These are phyloP conservation scores for Pyrenochaeta sp. DNA, from an alignment of 2,329 filamentous ascomycete species.

Conservation along the genomic window DNA sequence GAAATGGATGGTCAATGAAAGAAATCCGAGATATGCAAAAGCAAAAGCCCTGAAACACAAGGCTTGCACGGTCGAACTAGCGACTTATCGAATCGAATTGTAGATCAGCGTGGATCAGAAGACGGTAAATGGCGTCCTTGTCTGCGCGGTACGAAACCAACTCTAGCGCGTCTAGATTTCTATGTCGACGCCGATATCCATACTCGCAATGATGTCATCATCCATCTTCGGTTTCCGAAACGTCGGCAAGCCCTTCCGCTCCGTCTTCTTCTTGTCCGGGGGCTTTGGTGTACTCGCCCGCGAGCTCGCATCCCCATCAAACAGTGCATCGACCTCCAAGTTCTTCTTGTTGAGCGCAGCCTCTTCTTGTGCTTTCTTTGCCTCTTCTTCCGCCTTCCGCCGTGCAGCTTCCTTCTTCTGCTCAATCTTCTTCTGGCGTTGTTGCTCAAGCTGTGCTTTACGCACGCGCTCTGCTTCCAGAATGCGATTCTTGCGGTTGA, in stretches of 20 bases:
- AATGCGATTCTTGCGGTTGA: slow-evolving; percentile 85
- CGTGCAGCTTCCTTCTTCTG: slow-evolving; percentile 55
- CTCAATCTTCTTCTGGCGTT: slow-evolving; percentile 47
- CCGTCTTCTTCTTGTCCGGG: slow-evolving; percentile 62
- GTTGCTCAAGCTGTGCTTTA: slow-evolving; percentile 84
- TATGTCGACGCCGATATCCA: slow-evolving; percentile 93
- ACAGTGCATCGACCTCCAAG: slow-evolving; percentile 56
- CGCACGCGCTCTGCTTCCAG: slow-evolving; percentile 90
- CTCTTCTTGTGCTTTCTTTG: slow-evolving; percentile 55
- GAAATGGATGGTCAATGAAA: background rate
- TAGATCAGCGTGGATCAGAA: too few species aligned
- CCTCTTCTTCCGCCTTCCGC: slow-evolving; percentile 58
- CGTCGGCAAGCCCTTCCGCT: slow-evolving; percentile 67
- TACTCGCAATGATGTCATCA: slow-evolving; percentile 87
- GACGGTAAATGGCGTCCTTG: too few species aligned
- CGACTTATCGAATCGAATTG: too few species aligned
- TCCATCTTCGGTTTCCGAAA: slow-evolving; percentile 82
- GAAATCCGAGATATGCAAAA: background rate
- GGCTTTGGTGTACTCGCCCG: slow-evolving; percentile 55
- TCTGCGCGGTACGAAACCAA: too few species aligned
- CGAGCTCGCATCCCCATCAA: slow-evolving; percentile 55
- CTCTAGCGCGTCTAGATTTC: slow-evolving; percentile 67
- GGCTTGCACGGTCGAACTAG: background rate
- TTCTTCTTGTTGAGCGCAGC: slow-evolving; percentile 38
- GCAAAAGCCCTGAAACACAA: background rate